phyloP scores from a whole-genome alignment of 2,329 filamentous ascomycete genomes.

The Pseudopithomyces chartarum region DNA sequence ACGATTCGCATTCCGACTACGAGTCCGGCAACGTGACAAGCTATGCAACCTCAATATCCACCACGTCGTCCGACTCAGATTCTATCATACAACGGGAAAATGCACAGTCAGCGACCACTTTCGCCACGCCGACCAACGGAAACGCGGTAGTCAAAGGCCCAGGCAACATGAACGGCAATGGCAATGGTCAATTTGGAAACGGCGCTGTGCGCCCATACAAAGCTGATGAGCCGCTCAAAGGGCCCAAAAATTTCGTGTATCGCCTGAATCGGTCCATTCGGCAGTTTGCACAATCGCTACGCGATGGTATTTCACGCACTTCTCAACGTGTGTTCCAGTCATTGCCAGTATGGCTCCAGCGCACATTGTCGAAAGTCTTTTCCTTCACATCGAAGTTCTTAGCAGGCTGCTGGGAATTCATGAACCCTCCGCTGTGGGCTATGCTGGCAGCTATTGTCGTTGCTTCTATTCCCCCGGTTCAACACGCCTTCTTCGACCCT shows the following conservation, averaged over 20 bases:
- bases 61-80: conserved; percentile 36
- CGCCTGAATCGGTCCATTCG: conserved; percentile 27
- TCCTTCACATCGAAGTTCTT: conserved; percentile 58
- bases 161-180: conserved; percentile 46
- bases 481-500: conserved; percentile 83
- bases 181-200: conserved; percentile 29
- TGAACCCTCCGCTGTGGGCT: conserved; percentile 98
- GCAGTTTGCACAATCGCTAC: conserved; percentile 27
- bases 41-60: conserved; percentile 32
- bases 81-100: conserved; percentile 34
- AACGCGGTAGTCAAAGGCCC: conserved; percentile 49
- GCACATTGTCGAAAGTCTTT: conserved; percentile 50
- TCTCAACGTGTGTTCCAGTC: conserved; percentile 50
- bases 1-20: conserved; percentile 52
- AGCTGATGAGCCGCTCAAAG: conserved; percentile 32
- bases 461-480: conserved; percentile 82
- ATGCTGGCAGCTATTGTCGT: conserved; percentile 93
- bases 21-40: conserved; percentile 51
- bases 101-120: conserved; percentile 33
- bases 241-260: conserved; percentile 41
- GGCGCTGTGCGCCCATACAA: conserved; percentile 56
- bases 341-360: conserved; percentile 61
- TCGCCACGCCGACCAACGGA: conserved; percentile 55
- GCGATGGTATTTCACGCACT: conserved; percentile 34
- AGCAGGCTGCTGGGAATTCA: conserved; percentile 82